A percentile compares a stretch with the other conserved stretches of the same genome.
Evolutionary conservation across 768 basidiomycete genomes (phyloP).

Genomic region (Xanthoconium stramineum): DNA sequence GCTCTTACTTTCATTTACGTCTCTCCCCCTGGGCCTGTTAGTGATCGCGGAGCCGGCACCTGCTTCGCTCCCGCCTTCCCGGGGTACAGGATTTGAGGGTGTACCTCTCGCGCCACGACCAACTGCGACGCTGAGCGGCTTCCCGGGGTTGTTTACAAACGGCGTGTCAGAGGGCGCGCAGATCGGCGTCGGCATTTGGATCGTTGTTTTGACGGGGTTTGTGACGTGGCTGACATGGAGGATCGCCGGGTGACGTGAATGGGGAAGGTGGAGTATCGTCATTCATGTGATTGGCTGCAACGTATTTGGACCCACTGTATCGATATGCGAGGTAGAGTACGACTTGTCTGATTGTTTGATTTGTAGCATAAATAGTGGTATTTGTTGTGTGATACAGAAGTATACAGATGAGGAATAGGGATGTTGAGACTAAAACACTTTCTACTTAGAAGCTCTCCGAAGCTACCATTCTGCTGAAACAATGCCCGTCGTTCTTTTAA

Average conservation of each 20-base stretch:
- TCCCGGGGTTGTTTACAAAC: slow-evolving; percentile 8
- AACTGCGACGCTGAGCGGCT: slow-evolving; percentile 8
- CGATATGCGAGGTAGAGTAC: neutral
- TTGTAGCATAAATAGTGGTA: neutral
- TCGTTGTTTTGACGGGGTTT: slow-evolving; percentile 5
- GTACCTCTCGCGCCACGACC: slow-evolving; percentile 28
- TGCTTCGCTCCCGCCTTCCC: slow-evolving; percentile 24
- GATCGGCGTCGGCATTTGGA: slow-evolving; percentile 20
- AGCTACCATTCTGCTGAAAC: neutral
- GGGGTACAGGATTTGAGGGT: slow-evolving; percentile 26
- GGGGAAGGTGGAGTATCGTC: neutral
- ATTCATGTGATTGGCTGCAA: no score
- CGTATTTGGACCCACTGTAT: no score
- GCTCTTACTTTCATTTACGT: neutral
- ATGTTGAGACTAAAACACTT: no score
- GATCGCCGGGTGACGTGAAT: slow-evolving; percentile 10
- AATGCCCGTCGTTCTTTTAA: neutral
- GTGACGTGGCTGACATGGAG: slow-evolving; percentile 21
- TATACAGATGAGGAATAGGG: neutral
- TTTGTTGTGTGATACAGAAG: no score
- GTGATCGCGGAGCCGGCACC: slow-evolving; percentile 43
- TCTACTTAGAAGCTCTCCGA: no score
- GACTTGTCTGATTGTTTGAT: neutral
- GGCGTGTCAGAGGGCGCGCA: slow-evolving; percentile 13
- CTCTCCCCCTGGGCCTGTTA: slow-evolving; percentile 11